Percentiles rank a stretch among this genome's conserved stretches.
phyloP scores from a whole-genome alignment of 768 basidiomycete species.

The Austroboletus eburneus region DNA sequence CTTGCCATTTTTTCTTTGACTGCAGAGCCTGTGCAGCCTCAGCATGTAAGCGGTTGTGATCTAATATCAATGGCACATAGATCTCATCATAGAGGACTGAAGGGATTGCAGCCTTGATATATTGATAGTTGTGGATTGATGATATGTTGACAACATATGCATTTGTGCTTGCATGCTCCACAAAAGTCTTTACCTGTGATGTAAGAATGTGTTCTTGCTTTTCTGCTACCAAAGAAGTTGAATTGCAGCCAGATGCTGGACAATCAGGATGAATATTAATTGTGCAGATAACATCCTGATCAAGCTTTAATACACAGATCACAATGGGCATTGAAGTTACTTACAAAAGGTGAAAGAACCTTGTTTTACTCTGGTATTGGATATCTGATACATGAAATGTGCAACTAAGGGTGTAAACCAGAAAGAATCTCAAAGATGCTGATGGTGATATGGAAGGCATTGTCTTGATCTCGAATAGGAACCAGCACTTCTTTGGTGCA shows the following conservation, averaged over 20 bases:
- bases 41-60: neutral
- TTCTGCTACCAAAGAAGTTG: neutral
- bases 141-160: neutral
- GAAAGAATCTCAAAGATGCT: slow-evolving; percentile 2
- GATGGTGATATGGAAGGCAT: neutral
- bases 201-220: neutral
- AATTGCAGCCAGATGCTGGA: neutral
- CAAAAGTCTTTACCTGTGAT: neutral
- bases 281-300: neutral
- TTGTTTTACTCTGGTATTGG: neutral
- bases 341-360: neutral
- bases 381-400: neutral
- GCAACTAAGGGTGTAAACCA: neutral
- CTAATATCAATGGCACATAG: neutral
- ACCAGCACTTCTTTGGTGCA: neutral
- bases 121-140: slow-evolving; percentile 1
- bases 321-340: no score
- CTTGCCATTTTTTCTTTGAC: neutral
- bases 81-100: neutral
- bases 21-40: neutral
- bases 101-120: neutral
- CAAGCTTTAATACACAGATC: neutral
- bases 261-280: slow-evolving; percentile 3
- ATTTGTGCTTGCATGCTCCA: neutral
- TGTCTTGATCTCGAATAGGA: no score